A percentile compares a stretch with the other conserved stretches of the same genome.
These are phyloP conservation scores for Russula brevipes DNA, from an alignment of 768 basidiomycete species.

Conservation along the genomic window DNA sequence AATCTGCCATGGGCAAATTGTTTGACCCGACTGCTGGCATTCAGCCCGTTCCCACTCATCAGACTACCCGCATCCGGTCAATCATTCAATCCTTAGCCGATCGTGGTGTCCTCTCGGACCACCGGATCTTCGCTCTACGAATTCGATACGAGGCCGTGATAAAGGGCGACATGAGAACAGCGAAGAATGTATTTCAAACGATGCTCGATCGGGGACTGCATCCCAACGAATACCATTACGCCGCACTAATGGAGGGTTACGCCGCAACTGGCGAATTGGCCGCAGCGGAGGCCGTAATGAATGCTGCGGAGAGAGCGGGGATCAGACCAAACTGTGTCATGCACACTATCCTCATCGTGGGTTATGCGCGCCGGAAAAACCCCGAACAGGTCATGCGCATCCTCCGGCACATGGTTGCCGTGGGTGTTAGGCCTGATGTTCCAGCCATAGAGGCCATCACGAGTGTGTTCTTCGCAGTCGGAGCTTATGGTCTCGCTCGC, in stretches of 20 bases:
- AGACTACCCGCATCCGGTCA: slow-evolving; percentile 35
- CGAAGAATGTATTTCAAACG: slow-evolving; percentile 49
- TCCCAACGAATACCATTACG: slow-evolving; percentile 67
- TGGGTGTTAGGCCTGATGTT: slow-evolving; percentile 63
- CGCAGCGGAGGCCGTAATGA: slow-evolving; percentile 53
- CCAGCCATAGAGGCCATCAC: slow-evolving; percentile 65
- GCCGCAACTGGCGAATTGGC: slow-evolving; percentile 52
- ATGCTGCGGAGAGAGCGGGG: slow-evolving; percentile 44
- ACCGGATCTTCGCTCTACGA: slow-evolving; percentile 53
- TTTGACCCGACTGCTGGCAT: slow-evolving; percentile 53
- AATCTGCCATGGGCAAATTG: slow-evolving; percentile 4
- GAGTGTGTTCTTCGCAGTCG: slow-evolving; percentile 58
- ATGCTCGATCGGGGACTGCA: slow-evolving; percentile 66
- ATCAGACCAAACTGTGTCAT: slow-evolving; percentile 57
- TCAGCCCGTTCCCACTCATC: slow-evolving; percentile 31
- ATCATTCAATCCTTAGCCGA: slow-evolving; percentile 43
- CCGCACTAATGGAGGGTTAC: slow-evolving; percentile 74
- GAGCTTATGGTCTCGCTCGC: slow-evolving; percentile 47
- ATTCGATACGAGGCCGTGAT: slow-evolving; percentile 57
- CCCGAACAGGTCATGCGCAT: slow-evolving; percentile 47
- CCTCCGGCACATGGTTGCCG: slow-evolving; percentile 59
- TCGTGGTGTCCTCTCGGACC: slow-evolving; percentile 51
- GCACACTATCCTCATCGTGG: slow-evolving; percentile 74
- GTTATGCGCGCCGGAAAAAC: slow-evolving; percentile 56
- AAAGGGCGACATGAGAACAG: slow-evolving; percentile 46